These are phyloP conservation scores for Phytophthora hybrid DNA, from an alignment of 352 stramenopile species.

Conservation along the genomic window DNA sequence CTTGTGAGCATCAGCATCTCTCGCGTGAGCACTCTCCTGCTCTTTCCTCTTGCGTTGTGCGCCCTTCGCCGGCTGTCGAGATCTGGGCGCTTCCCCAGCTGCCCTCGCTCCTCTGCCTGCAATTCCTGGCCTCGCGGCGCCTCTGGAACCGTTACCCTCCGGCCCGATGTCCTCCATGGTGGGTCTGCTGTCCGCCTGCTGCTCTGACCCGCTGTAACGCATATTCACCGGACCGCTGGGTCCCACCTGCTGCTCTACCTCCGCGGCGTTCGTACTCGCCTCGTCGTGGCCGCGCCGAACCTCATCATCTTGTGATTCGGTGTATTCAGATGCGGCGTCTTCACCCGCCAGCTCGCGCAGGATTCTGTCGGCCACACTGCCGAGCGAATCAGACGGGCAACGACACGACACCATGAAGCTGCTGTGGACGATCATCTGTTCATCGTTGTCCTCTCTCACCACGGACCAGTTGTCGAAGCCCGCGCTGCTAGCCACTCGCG, in stretches of 20 bases:
- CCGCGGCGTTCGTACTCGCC: background rate
- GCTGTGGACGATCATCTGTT: background rate
- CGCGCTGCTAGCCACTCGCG: background rate
- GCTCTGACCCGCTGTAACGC: background rate
- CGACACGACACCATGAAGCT: conserved; percentile 1
- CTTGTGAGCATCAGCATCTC: background rate
- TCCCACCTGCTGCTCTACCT: background rate
- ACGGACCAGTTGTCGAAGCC: conserved; percentile 8
- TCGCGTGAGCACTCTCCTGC: background rate
- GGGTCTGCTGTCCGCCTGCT: background rate
- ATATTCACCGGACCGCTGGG: no score
- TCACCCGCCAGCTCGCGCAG: background rate
- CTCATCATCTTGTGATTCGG: background rate
- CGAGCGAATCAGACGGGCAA: background rate
- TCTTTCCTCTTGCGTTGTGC: background rate
- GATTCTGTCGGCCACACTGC: background rate
- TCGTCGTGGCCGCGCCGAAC: background rate
- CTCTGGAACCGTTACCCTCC: background rate
- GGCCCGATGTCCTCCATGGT: background rate
- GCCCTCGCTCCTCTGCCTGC: no score
- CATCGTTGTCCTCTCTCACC: background rate
- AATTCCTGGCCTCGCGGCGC: background rate
- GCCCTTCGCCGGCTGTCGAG: background rate
- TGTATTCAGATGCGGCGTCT: background rate
- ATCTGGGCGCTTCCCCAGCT: background rate